These are phyloP conservation scores for Psidium friedrichsthalianum DNA, from an alignment of 345 rosid species.

Conservation along the genomic window DNA sequence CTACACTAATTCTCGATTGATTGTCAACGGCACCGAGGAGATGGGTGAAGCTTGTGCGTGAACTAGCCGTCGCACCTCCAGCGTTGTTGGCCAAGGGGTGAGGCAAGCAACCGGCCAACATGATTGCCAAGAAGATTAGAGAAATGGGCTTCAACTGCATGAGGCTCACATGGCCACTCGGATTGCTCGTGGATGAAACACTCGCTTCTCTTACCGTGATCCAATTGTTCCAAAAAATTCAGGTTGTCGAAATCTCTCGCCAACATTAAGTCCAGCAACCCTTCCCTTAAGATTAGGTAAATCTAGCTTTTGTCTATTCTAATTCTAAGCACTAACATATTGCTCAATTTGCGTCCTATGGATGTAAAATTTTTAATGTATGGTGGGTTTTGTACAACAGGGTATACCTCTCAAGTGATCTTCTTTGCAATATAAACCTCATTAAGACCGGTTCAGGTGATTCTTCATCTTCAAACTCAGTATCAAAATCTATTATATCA, in stretches of 20 bases:
- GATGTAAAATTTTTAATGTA: not conserved
- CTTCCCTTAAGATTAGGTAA: constrained; percentile 58
- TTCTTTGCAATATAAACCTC: too few relatives aligned
- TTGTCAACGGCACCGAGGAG: not conserved
- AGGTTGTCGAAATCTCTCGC: constrained; percentile 46
- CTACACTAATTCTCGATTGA: not conserved
- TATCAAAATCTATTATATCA: too few relatives aligned
- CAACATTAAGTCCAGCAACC: constrained; percentile 64
- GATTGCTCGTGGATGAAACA: constrained; percentile 34
- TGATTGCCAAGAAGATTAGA: constrained; percentile 17
- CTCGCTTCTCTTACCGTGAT: constrained; percentile 37
- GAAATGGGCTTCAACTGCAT: constrained; percentile 58
- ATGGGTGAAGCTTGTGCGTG: constrained; percentile 6
- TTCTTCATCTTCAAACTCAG: too few relatives aligned
- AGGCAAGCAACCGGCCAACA: constrained; percentile 40
- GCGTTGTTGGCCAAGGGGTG: constrained; percentile 62
- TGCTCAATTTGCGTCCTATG: too few relatives aligned
- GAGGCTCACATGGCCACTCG: constrained; percentile 58
- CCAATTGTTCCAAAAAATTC: constrained; percentile 41
- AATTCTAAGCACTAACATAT: not conserved
- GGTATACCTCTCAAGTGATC: too few relatives aligned
- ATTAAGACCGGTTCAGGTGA: too few relatives aligned
- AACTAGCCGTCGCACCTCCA: constrained; percentile 29
- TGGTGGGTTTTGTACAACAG: too few relatives aligned
- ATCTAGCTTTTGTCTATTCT: not conserved